Evolutionary conservation across 1,139 yeast genomes (phyloP).

Genomic region (Hemisphaericaspora subhashii): DNA sequence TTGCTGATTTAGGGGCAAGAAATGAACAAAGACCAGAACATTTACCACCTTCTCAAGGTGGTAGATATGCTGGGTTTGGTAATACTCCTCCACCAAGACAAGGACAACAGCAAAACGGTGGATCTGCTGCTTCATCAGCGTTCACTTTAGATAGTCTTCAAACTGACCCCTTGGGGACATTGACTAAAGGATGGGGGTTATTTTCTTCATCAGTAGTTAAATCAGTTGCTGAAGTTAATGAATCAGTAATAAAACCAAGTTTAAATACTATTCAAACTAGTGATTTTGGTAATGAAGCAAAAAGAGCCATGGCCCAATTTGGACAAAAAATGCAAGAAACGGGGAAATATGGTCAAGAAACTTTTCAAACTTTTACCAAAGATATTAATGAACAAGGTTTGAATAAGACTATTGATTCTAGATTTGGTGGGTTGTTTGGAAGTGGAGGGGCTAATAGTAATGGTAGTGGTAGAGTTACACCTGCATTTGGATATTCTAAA

Average conservation of each 20-base stretch:
- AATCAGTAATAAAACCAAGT: slow-evolving; percentile 85
- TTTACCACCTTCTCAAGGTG: slow-evolving; percentile 92
- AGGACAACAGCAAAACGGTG: too few species aligned
- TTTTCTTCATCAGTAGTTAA: slow-evolving; percentile 81
- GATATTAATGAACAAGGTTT: slow-evolving; percentile 37
- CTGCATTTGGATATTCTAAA: slow-evolving; percentile 69
- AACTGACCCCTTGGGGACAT: slow-evolving; percentile 83
- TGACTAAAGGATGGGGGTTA: slow-evolving; percentile 91
- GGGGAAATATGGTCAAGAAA: slow-evolving; percentile 67
- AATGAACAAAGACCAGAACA: slow-evolving; percentile 75
- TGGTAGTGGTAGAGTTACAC: slow-evolving; percentile 42
- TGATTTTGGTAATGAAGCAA: slow-evolving; percentile 78
- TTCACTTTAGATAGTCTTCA: slow-evolving; percentile 77
- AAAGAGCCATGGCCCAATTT: slow-evolving; percentile 90
- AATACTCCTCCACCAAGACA: slow-evolving; percentile 59
- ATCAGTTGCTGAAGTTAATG: slow-evolving; percentile 83
- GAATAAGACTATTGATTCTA: slow-evolving; percentile 45
- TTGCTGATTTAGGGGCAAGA: slow-evolving; percentile 71
- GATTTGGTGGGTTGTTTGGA: slow-evolving; percentile 52
- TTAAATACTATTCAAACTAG: slow-evolving; percentile 78
- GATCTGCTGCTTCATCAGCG: slow-evolving; percentile 46
- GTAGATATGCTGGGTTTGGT: slow-evolving; percentile 90
- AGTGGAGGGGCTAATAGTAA: too few species aligned
- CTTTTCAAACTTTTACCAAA: slow-evolving; percentile 62
- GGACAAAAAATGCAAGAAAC: slow-evolving; percentile 94